Percentiles rank a stretch among this genome's conserved stretches.
phyloP scores from a whole-genome alignment of 78 protist genomes.

The Protostelium mycophagum region DNA sequence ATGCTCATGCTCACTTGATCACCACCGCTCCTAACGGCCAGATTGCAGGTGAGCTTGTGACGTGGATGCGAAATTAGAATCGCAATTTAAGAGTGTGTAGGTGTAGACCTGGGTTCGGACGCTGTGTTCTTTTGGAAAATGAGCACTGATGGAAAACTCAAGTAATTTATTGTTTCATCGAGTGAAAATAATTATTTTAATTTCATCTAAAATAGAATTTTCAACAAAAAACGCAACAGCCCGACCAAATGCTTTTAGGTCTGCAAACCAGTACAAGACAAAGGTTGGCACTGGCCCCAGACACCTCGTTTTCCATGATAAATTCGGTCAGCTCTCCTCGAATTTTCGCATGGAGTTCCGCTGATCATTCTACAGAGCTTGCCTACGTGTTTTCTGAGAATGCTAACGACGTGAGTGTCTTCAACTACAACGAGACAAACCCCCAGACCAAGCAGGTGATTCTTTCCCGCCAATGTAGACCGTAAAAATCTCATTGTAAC shows the following conservation, averaged over 20 bases:
- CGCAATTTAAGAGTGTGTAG: background rate
- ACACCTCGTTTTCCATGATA: background rate
- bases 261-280: background rate
- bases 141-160: background rate
- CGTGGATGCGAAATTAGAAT: background rate
- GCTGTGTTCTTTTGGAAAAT: background rate
- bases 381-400: background rate
- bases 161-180: background rate
- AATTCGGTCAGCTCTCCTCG: background rate
- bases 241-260: too few relatives aligned
- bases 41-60: background rate
- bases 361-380: background rate
- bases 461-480: too few relatives aligned
- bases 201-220: too few relatives aligned
- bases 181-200: background rate
- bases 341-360: background rate
- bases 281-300: background rate
- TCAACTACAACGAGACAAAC: background rate
- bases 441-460: background rate
- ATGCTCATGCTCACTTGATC: background rate
- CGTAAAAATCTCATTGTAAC: too few relatives aligned
- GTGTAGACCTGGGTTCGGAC: background rate
- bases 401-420: background rate
- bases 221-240: too few relatives aligned
- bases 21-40: background rate